These are phyloP conservation scores for Pterulicium gracile DNA, from an alignment of 1,284 basidiomycete species.

Conservation along the genomic window DNA sequence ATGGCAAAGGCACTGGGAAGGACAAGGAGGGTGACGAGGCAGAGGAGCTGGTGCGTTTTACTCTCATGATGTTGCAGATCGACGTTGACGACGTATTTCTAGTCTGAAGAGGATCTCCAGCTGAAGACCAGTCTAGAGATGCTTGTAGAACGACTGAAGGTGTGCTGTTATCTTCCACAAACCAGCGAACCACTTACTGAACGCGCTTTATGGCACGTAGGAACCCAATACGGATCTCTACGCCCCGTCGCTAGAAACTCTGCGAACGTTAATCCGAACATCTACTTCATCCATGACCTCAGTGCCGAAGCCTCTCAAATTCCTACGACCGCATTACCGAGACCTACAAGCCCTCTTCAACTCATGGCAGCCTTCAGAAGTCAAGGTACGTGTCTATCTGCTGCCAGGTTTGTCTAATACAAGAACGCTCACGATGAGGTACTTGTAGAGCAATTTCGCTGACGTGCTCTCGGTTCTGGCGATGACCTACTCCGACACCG, in stretches of 20 bases:
- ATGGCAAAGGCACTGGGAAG: conserved; percentile 32
- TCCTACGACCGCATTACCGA: conserved; percentile 91
- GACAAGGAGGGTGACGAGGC: conserved; percentile 58
- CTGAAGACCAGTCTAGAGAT: conserved; percentile 95
- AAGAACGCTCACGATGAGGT: too few relatives aligned
- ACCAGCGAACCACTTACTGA: not conserved
- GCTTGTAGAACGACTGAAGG: conserved; percentile 91
- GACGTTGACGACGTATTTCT: conserved; percentile 10
- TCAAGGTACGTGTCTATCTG: conserved; percentile 47
- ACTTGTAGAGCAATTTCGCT: conserved; percentile 80
- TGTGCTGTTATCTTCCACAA: conserved; percentile 27
- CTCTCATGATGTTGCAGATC: conserved; percentile 5
- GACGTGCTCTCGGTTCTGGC: conserved; percentile 97
- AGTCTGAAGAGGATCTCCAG: conserved; percentile 95
- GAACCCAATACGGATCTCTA: conserved; percentile 84
- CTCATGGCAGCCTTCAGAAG: conserved; percentile 66
- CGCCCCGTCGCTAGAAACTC: conserved; percentile 85
- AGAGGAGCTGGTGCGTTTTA: conserved; percentile 73
- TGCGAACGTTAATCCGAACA: conserved; percentile 90
- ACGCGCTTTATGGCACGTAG: conserved; percentile 29
- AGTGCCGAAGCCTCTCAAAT: conserved; percentile 98
- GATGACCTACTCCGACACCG: conserved; percentile 99
- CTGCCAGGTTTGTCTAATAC: conserved; percentile 9
- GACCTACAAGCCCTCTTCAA: conserved; percentile 79
- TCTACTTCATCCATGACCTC: conserved; percentile 99